phyloP scores from a whole-genome alignment of 2,329 filamentous ascomycete genomes.

The Epichloe gansuensis region DNA sequence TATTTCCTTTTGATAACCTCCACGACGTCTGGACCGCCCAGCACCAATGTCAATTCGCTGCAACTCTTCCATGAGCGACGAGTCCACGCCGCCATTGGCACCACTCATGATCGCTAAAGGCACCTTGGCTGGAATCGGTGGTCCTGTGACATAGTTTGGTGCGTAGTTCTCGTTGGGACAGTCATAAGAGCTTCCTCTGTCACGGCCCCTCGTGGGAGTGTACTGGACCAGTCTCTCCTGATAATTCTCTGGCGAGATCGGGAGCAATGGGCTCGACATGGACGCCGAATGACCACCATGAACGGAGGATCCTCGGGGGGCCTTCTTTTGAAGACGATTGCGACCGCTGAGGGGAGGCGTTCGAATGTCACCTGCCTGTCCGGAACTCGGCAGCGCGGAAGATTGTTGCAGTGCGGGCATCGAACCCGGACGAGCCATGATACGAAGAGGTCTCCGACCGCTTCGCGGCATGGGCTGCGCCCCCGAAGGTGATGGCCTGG shows the following conservation, averaged over 20 bases:
- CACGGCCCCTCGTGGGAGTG: constrained; percentile 21
- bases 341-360: constrained; percentile 29
- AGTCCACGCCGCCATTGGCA: constrained; percentile 28
- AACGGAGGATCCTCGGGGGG: constrained; percentile 30
- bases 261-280: constrained; percentile 37
- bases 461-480: constrained; percentile 38
- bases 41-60: constrained; percentile 52
- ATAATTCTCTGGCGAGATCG: constrained; percentile 38
- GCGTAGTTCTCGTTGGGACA: constrained; percentile 40
- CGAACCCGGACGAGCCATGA: constrained; percentile 37
- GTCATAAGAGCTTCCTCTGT: constrained; percentile 39
- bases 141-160: constrained; percentile 28
- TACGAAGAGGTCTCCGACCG: constrained; percentile 38
- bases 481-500: constrained; percentile 36
- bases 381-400: constrained; percentile 15
- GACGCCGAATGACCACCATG: constrained; percentile 22
- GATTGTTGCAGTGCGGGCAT: constrained; percentile 18
- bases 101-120: constrained; percentile 40
- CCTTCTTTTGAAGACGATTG: constrained; percentile 54
- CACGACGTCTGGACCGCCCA: constrained; percentile 41
- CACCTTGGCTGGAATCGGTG: constrained; percentile 59
- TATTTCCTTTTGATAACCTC: constrained; percentile 23
- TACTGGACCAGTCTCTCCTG: constrained; percentile 29
- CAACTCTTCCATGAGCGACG: constrained; percentile 59
- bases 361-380: constrained; percentile 19